Evolutionary conservation across 306 rosid genomes (phyloP), one percentile per base, ranked within the genome.

Genomic region (Cucumis melo): DNA sequence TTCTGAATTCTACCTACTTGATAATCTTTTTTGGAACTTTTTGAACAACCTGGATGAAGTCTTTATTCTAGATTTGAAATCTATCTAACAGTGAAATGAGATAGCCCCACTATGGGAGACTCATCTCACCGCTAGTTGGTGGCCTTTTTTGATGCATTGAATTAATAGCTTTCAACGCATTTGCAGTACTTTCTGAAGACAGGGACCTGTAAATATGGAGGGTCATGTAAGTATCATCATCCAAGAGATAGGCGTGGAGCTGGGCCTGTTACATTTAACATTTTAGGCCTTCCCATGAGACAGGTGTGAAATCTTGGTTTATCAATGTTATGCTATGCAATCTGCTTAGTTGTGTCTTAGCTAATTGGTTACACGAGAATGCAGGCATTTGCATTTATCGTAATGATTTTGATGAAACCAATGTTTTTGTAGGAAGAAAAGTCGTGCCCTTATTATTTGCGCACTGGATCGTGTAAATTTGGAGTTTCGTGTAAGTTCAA

Each of bases 221-320:
- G 96, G 38, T 89, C 98, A 19, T 93, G 98, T 85, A 93, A 93
- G 85, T 93, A 91, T 82, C 98, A 93, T 84, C 98, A 93, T 74
- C 98, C 97, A 74, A 89, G 87, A 85, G 98, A 93, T 85, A 87
- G 98, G 86, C 89, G 90, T 71, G 98, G 98, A 78, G 97, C 96
- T 86, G 93, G 89, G 75, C 97, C 98, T 11, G 96, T 93, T 14
- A 73, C 80, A 53, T 87, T 91, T 83, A 93, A 93, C 73, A 65
- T 86, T 77, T 78, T 93, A 79, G 98, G 98, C 48, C 89, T 93
- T 78, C 98, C 98, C 19, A 89, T 93, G 97, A 93, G 94, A 48
- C 92, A 89, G 97, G 98, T 93, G 63, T 64, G 76, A 48, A 3
- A 20, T 48, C 71, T 50, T 75, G 38, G 66, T 46, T 20, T 79